phyloP scores from a whole-genome alignment of 176 grass and related monocot species.

The Eragrostis curvula region DNA sequence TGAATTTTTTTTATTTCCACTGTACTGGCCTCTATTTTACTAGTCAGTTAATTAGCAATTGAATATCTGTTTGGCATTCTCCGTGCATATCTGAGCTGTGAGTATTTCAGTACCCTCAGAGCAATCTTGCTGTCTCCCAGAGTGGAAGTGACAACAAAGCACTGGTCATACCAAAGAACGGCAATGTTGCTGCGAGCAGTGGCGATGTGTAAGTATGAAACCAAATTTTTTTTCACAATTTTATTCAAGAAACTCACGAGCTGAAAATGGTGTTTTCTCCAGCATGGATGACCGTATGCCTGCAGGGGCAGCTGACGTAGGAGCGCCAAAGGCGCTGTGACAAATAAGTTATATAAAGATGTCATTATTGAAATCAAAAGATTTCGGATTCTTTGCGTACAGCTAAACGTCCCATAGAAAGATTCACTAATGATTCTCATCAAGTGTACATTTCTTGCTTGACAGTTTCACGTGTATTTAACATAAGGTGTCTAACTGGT shows the following conservation, averaged over 20 bases:
- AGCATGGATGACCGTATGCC: not conserved
- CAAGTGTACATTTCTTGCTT: slow-evolving; percentile 44
- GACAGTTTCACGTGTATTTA: slow-evolving; percentile 37
- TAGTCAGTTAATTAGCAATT: not conserved
- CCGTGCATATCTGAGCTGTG: not conserved
- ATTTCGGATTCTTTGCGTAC: slow-evolving; percentile 23
- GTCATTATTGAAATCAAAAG: slow-evolving; percentile 34
- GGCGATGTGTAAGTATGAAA: slow-evolving; percentile 40
- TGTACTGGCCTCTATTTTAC: not conserved
- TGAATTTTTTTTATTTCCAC: slow-evolving; percentile 31
- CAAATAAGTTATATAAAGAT: slow-evolving; percentile 40
- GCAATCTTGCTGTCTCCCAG: slow-evolving; percentile 17
- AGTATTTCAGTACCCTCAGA: slow-evolving; percentile 31
- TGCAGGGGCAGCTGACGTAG: slow-evolving; percentile 17
- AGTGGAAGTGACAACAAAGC: slow-evolving; percentile 36
- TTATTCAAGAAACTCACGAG: not conserved
- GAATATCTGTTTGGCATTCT: not conserved
- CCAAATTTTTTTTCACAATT: not conserved
- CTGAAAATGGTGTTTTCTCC: slow-evolving; percentile 9
- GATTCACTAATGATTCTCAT: slow-evolving; percentile 39
- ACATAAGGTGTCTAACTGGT: slow-evolving; percentile 29
- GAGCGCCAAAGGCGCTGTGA: slow-evolving; percentile 28
- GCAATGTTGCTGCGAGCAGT: slow-evolving; percentile 31
- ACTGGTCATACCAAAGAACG: slow-evolving; percentile 25
- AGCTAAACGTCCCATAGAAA: slow-evolving; percentile 43